A percentile compares a stretch with the other conserved stretches of the same genome.
These are phyloP conservation scores for Omphalotus guepiniiformis DNA, from an alignment of 768 basidiomycete species.

Conservation along the genomic window DNA sequence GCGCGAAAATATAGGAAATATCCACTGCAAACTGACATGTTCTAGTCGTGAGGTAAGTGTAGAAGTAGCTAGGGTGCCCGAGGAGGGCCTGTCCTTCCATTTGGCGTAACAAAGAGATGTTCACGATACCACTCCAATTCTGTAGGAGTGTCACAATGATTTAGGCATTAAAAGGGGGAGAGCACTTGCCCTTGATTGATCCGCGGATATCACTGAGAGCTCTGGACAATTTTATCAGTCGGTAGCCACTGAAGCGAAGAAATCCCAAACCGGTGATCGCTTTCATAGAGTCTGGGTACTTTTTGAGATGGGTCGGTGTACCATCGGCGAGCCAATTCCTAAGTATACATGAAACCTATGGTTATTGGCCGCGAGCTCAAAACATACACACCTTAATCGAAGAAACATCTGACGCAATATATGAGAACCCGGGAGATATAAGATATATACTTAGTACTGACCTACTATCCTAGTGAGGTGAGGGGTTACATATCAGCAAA, in stretches of 20 bases:
- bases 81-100: no score
- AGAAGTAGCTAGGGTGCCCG: no score
- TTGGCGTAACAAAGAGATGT: slow-evolving; percentile 57
- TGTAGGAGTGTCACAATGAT: slow-evolving; percentile 22
- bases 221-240: slow-evolving; percentile 32
- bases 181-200: slow-evolving; percentile 60
- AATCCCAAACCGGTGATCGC: slow-evolving; percentile 51
- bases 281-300: slow-evolving; percentile 24
- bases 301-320: slow-evolving; percentile 34
- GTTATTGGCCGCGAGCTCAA: no score
- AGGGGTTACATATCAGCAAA: not conserved
- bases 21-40: no score
- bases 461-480: slow-evolving; percentile 58
- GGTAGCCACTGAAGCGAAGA: not conserved
- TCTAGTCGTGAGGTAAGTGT: no score
- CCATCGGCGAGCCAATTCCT: slow-evolving; percentile 79
- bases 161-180: not conserved
- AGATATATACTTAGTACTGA: slow-evolving; percentile 28
- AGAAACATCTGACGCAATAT: slow-evolving; percentile 59
- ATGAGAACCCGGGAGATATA: not conserved
- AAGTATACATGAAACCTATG: not conserved
- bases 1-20: no score
- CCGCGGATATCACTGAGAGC: slow-evolving; percentile 79
- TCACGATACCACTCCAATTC: slow-evolving; percentile 79
- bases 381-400: slow-evolving; percentile 59